Conservation (phyloP, 2,329 filamentous ascomycete genomes). For the Fusarium penzigii region DNA sequence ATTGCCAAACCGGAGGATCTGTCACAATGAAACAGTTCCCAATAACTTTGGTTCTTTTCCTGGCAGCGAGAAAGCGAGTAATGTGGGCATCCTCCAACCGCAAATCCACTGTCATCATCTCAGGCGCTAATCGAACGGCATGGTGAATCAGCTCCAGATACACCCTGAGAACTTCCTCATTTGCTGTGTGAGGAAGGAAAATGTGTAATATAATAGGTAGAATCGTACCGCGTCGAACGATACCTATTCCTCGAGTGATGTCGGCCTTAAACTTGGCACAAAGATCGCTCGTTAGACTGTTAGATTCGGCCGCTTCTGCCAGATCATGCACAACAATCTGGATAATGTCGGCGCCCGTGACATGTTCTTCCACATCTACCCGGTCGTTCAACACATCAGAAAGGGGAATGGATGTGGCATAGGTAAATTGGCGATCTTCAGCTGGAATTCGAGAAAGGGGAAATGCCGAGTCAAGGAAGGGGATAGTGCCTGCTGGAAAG, state of each 20-base stretch:
- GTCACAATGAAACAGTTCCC: slow-evolving; percentile 51
- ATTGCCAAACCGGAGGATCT: slow-evolving; percentile 54
- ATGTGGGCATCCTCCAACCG: slow-evolving; percentile 54
- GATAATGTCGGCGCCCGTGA: slow-evolving; percentile 67
- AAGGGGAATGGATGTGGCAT: slow-evolving; percentile 63
- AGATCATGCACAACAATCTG: slow-evolving; percentile 53
- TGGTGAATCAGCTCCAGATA: slow-evolving; percentile 62
- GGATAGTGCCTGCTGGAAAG: slow-evolving; percentile 54
- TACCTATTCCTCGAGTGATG: slow-evolving; percentile 60
- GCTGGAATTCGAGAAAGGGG: slow-evolving; percentile 63
- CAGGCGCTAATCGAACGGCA: slow-evolving; percentile 61
- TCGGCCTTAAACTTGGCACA: slow-evolving; percentile 42
- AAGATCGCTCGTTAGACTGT: slow-evolving; percentile 14
- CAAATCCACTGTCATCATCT: slow-evolving; percentile 64
- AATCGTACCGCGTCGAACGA: slow-evolving; percentile 63
- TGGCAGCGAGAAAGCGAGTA: slow-evolving; percentile 48
- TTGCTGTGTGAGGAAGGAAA: slow-evolving; percentile 31
- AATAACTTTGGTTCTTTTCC: slow-evolving; percentile 62
- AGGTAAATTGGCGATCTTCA: slow-evolving; percentile 64
- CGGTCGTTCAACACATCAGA: slow-evolving; percentile 54
- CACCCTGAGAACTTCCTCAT: slow-evolving; percentile 23
- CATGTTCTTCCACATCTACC: slow-evolving; percentile 64
- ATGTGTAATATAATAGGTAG: slow-evolving; percentile 59
- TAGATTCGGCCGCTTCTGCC: slow-evolving; percentile 14
- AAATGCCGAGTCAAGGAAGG: slow-evolving; percentile 63